Evolutionary conservation across 768 basidiomycete species (phyloP).

Genomic region (Crucibulum laeve): DNA sequence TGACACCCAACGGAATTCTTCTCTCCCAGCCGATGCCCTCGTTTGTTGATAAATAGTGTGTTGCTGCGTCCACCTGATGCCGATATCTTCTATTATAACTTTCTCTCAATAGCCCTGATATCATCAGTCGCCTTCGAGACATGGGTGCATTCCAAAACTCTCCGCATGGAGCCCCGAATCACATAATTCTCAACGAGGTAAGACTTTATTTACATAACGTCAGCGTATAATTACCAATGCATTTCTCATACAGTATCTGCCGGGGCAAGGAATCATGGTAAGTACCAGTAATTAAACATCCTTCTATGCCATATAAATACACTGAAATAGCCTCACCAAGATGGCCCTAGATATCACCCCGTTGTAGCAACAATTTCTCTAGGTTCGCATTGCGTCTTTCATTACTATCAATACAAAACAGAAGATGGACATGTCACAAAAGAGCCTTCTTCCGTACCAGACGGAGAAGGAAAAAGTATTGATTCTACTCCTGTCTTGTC

Average conservation of each 20-base stretch:
- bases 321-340: constrained; percentile 75
- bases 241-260: constrained; percentile 52
- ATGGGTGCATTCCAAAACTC: constrained; percentile 63
- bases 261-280: constrained; percentile 94
- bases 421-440: constrained; percentile 13
- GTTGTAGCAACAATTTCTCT: constrained; percentile 90
- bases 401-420: constrained; percentile 68
- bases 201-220: constrained; percentile 8
- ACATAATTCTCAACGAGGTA: constrained; percentile 87
- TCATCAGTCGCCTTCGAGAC: constrained; percentile 63
- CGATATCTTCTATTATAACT: constrained; percentile 2
- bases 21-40: constrained; percentile 66
- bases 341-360: constrained; percentile 85
- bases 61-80: constrained; percentile 3
- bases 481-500: constrained; percentile 63
- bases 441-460: constrained; percentile 14
- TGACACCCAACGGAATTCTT: constrained; percentile 64
- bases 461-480: constrained; percentile 46
- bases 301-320: constrained; percentile 5
- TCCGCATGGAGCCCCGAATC: constrained; percentile 73
- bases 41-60: constrained; percentile 69
- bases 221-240: constrained; percentile 5
- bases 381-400: constrained; percentile 77
- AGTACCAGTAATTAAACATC: constrained; percentile 12
- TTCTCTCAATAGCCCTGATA: constrained; percentile 57